A percentile compares a stretch with the other conserved stretches of the same genome.
Evolutionary conservation across 2,329 filamentous ascomycete species (phyloP).

Genomic region (Talaromyces sp.): DNA sequence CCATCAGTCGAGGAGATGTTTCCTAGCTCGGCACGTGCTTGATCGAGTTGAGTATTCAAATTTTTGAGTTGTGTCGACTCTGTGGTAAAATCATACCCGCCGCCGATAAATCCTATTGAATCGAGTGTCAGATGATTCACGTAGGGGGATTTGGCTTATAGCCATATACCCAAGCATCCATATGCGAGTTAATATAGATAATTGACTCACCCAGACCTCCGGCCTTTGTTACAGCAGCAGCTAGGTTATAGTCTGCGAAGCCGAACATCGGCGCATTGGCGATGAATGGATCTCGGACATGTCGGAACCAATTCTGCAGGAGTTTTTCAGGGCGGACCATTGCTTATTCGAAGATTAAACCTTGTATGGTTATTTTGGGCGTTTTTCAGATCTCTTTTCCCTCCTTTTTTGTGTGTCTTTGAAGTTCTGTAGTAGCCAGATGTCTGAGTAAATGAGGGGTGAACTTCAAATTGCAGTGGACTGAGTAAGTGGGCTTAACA

Average conservation of each 20-base stretch:
- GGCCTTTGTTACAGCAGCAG: conserved; percentile 20
- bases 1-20: conserved; percentile 6
- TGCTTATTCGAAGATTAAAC: no score
- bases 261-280: conserved; percentile 29
- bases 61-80: conserved; percentile 17
- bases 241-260: conserved; percentile 18
- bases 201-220: conserved; percentile 21
- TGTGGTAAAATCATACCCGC: conserved; percentile 22
- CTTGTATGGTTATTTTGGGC: no score
- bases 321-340: no score
- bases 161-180: no score
- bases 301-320: conserved; percentile 20
- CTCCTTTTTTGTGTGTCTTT: no score
- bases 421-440: no score
- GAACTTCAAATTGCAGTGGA: no score
- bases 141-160: no score
- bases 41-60: conserved; percentile 15
- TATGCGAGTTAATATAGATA: not conserved
- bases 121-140: not conserved
- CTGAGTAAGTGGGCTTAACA: no score
- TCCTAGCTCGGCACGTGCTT: conserved; percentile 12
- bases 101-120: conserved; percentile 24
- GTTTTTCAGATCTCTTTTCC: no score
- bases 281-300: conserved; percentile 22
- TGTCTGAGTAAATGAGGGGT: no score